These are phyloP conservation scores for Populus ilicifolia DNA, from an alignment of 345 rosid genomes.

Conservation along the genomic window DNA sequence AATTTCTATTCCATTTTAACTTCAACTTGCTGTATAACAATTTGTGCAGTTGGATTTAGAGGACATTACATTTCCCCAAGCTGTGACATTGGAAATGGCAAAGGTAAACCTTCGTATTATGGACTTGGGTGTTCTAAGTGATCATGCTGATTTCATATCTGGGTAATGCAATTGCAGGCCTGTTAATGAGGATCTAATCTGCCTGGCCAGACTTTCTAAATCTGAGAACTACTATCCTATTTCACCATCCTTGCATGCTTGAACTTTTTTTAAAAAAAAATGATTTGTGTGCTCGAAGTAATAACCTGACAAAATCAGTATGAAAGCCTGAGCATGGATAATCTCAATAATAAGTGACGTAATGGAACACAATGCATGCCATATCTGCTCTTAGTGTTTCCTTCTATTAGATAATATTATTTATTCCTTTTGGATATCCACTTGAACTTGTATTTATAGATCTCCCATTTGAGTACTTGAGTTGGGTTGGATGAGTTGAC, in stretches of 20 bases:
- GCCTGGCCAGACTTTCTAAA: neutral
- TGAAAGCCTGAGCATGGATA: neutral
- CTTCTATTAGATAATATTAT: neutral
- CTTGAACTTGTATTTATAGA: neutral
- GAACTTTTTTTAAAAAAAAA: neutral
- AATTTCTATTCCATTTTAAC: neutral
- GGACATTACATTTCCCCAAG: slow-evolving; percentile 59
- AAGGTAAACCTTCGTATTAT: slow-evolving; percentile 40
- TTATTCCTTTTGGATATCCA: slow-evolving; percentile 2
- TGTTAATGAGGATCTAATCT: neutral
- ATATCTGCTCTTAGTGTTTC: neutral
- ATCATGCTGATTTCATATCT: neutral
- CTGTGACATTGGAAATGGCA: slow-evolving; percentile 30
- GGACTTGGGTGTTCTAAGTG: neutral
- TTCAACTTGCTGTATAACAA: slow-evolving; percentile 12
- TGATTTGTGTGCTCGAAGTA: neutral
- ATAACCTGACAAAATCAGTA: neutral
- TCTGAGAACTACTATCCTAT: neutral
- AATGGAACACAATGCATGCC: neutral
- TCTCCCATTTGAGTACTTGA: neutral
- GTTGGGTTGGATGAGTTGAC: slow-evolving; percentile 3
- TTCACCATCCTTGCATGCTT: slow-evolving; percentile 3
- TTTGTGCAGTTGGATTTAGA: slow-evolving; percentile 63
- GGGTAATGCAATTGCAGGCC: neutral
- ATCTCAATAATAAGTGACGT: neutral